Base-by-base conservation (phyloP, 2,329 filamentous ascomycete genomes). In the Sarocladiaceae sp. region DNA sequence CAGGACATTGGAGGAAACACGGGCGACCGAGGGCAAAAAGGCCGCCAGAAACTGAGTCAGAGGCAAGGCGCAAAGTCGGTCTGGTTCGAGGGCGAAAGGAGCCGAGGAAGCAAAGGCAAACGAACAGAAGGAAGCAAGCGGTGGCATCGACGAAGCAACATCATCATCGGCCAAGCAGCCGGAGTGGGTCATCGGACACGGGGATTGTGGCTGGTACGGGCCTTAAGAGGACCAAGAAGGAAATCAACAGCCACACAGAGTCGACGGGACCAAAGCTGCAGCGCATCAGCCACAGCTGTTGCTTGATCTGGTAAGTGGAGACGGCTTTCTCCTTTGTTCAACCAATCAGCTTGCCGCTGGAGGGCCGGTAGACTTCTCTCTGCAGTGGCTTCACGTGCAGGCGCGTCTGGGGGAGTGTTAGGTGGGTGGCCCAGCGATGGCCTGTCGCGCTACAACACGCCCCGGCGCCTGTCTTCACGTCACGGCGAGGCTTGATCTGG, bases 391-490 rank as follows among this genome's bases (percentile, higher is more conserved):
- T 41, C 37, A 41, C 37, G 21, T 41, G 37, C 37, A 41, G 37
- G 37, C 37, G 37, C 37, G 37, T 41, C 23, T n/a, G n/a, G n/a
- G n/a, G n/a, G n/a, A n/a, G n/a, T n/a, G n/a, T n/a, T n/a, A n/a
- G n/a, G n/a, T n/a, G n/a, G n/a, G n/a, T n/a, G n/a, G n/a, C n/a
- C n/a, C n/a, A n/a, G n/a, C n/a, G n/a, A n/a, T n/a, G n/a, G n/a
- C 23, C 37, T 24, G 37, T 41, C 37, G 37, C 37, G 37, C 37
- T 41, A 41, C 10, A 11, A 27, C 37, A 41, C 21, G 37, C 37
- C 37, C 29, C 5, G n/a, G 13, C 6, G 33, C 9, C 9, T 21
- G 21, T 3, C 24, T 29, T 27, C 37, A 41, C 37, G 37, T 41
- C 37, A 41, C 37, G n/a, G 20, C 26, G 19, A 10, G 37, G 11